Percentiles rank a stretch among this genome's conserved stretches.
phyloP scores from a whole-genome alignment of 208 protist genomes.

The Leishmania aethiopica region DNA sequence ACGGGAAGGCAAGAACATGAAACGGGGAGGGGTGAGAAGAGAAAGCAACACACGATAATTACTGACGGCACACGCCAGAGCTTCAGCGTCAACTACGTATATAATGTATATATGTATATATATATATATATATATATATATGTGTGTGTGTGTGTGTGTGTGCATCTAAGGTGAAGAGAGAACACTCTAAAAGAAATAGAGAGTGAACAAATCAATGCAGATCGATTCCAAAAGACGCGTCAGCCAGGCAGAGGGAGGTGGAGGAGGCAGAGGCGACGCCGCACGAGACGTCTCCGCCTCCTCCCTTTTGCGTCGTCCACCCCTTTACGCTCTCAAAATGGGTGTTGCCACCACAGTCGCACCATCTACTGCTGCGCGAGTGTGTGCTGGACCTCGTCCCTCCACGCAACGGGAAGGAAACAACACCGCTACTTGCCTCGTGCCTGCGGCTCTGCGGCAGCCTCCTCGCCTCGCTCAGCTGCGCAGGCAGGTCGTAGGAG shows the following conservation, averaged over 20 bases:
- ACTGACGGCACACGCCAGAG: neutral
- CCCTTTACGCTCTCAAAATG: neutral
- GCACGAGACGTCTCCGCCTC: neutral
- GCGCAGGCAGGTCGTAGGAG: neutral
- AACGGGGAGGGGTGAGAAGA: neutral
- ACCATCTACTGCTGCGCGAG: neutral
- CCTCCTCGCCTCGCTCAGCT: neutral
- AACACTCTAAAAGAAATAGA: neutral
- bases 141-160: neutral
- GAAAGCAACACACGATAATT: neutral
- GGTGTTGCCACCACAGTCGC: neutral
- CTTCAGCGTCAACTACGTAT: neutral
- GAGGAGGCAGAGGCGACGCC: neutral
- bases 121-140: neutral
- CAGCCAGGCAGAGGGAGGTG: too few relatives aligned
- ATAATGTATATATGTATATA: neutral
- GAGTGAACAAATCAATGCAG: neutral
- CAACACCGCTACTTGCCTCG: neutral
- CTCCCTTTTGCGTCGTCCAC: neutral
- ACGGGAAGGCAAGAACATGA: neutral
- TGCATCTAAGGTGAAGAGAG: slow-evolving; percentile 6
- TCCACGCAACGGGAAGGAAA: neutral
- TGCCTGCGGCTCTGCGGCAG: too few relatives aligned
- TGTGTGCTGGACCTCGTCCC: neutral
- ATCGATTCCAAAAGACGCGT: neutral